Percentiles rank a stretch among this genome's conserved stretches.
Evolutionary conservation across 2,329 filamentous ascomycete genomes (phyloP).

Genomic region (Colletotrichum nymphaeae): DNA sequence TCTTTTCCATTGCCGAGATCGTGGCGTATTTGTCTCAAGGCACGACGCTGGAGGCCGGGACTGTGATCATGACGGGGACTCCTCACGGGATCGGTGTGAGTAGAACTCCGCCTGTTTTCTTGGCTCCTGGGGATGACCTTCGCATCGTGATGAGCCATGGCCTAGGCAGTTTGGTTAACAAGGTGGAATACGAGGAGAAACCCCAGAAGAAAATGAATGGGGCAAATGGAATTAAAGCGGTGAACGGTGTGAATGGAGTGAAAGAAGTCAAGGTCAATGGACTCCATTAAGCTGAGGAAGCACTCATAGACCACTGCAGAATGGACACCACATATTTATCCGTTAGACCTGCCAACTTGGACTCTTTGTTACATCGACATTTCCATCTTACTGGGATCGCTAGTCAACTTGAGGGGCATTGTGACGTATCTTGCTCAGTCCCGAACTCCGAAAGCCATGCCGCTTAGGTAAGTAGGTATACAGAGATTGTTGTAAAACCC

Average conservation of each 20-base stretch:
- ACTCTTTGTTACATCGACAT: not conserved
- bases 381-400: not conserved
- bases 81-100: constrained; percentile 40
- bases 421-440: not conserved
- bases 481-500: not conserved
- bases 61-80: constrained; percentile 44
- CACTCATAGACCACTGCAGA: not conserved
- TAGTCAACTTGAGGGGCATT: not conserved
- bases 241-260: constrained; percentile 19
- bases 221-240: not conserved
- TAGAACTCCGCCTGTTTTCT: constrained; percentile 36
- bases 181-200: constrained; percentile 27
- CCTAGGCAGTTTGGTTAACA: constrained; percentile 39
- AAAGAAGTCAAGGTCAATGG: constrained; percentile 16
- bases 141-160: constrained; percentile 37
- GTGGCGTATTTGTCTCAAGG: constrained; percentile 40
- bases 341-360: accelerated
- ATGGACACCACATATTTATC: not conserved
- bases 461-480: not conserved
- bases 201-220: not conserved
- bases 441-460: not conserved
- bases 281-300: not conserved
- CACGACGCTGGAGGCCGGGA: constrained; percentile 41
- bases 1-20: constrained; percentile 45
- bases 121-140: constrained; percentile 35